Evolutionary conservation across 1,139 yeast species (phyloP).

Genomic region (Pichia sp.): DNA sequence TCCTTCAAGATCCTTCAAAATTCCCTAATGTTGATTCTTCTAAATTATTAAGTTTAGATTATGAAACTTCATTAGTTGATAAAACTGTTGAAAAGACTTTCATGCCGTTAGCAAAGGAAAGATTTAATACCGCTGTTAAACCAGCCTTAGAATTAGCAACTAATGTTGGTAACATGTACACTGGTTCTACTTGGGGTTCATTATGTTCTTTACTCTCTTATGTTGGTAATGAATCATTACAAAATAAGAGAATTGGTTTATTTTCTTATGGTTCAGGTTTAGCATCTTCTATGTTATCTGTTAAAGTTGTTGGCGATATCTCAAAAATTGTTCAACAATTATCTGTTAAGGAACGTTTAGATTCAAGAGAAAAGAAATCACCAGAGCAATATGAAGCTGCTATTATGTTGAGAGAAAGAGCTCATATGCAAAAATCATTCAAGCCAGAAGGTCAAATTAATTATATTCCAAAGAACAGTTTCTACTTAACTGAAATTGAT

Average conservation of each 20-base stretch:
- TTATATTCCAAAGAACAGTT: conserved; percentile 64
- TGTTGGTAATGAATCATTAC: conserved; percentile 67
- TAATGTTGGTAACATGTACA: conserved; percentile 97
- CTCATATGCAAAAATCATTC: conserved; percentile 74
- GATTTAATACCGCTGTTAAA: conserved; percentile 60
- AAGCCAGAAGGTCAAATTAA: conserved; percentile 77
- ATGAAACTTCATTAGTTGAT: conserved; percentile 76
- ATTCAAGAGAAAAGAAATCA: conserved; percentile 56
- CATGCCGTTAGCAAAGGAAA: conserved; percentile 69
- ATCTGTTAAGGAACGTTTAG: conserved; percentile 63
- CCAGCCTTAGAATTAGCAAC: conserved; percentile 88
- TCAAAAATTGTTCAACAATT: conserved; percentile 58
- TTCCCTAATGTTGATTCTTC: conserved; percentile 60
- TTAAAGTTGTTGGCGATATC: conserved; percentile 76
- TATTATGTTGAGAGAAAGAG: conserved; percentile 78
- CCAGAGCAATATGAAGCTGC: conserved; percentile 82
- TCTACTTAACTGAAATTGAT: conserved; percentile 77
- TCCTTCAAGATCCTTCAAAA: conserved; percentile 53
- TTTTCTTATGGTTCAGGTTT: conserved; percentile 98
- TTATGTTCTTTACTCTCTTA: conserved; percentile 73
- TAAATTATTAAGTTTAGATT: conserved; percentile 49
- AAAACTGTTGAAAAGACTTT: conserved; percentile 80
- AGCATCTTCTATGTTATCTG: conserved; percentile 84
- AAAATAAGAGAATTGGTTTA: conserved; percentile 79
- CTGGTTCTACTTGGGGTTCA: conserved; percentile 89